A percentile compares a stretch with the other conserved stretches of the same genome.
These are phyloP conservation scores for Colletotrichum tofieldiae DNA, from an alignment of 2,329 filamentous ascomycete species.

Conservation along the genomic window DNA sequence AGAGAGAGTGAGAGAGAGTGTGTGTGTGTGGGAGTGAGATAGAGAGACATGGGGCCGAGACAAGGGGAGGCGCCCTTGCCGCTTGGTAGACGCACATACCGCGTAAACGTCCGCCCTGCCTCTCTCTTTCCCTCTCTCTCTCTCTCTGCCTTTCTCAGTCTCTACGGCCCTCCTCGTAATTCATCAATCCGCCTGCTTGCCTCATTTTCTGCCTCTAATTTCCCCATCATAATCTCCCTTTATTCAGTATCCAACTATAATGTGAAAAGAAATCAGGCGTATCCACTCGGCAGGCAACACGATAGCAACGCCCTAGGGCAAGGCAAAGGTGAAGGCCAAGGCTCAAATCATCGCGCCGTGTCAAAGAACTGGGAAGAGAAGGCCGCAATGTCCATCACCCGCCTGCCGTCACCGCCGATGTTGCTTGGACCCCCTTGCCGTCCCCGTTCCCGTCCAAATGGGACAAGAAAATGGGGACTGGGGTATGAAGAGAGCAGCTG, in stretches of 20 bases:
- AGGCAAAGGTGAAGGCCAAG: neutral
- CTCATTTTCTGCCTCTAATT: neutral
- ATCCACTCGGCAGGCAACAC: neutral
- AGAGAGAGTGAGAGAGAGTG: neutral
- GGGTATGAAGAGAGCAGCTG: conserved; percentile 2
- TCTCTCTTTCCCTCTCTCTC: neutral
- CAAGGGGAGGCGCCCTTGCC: conserved; percentile 37
- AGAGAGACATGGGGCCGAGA: neutral
- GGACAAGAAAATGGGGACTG: neutral
- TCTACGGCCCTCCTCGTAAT: neutral
- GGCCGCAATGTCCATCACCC: neutral
- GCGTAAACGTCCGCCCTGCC: conserved; percentile 9
- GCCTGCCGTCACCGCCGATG: conserved; percentile 12
- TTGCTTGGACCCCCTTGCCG: conserved; percentile 1
- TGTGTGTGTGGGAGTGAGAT: neutral
- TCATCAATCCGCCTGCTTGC: conserved; percentile 10
- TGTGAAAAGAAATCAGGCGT: neutral
- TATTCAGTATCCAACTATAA: neutral
- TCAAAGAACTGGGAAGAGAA: conserved; percentile 12
- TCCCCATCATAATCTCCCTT: conserved; percentile 8
- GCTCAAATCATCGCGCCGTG: neutral
- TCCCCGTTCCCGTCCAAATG: conserved; percentile 1
- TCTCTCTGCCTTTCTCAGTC: neutral
- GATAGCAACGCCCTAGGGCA: neutral
- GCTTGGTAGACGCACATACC: conserved; percentile 36